Conservation (phyloP, 345 rosid species). For the Odontarrhena argentea region DNA sequence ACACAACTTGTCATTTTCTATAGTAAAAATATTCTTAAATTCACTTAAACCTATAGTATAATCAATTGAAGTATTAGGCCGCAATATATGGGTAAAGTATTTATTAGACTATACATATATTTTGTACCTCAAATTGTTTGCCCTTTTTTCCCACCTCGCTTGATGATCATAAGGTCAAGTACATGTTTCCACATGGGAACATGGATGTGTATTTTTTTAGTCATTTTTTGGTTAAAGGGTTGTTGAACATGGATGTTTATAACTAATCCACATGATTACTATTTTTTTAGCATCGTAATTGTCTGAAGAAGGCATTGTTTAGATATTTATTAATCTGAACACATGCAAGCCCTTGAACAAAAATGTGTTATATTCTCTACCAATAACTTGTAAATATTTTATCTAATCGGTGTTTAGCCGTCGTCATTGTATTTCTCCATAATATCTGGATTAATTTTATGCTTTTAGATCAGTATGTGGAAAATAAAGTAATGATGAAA, state of each 20-base stretch:
- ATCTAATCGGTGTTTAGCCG: slow-evolving; percentile 6
- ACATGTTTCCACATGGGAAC: slow-evolving; percentile 38
- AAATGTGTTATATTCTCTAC: not conserved
- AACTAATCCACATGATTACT: slow-evolving; percentile 24
- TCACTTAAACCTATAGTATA: not conserved
- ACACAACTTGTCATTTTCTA: not conserved
- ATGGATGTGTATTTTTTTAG: slow-evolving; percentile 8
- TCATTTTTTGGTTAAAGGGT: too few relatives aligned
- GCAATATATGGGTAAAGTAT: not conserved
- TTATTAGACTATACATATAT: not conserved
- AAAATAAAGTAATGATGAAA: too few relatives aligned
- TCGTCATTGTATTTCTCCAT: slow-evolving; percentile 8
- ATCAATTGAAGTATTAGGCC: not conserved
- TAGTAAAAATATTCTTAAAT: not conserved
- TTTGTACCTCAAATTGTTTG: not conserved
- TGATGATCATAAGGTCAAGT: slow-evolving; percentile 23
- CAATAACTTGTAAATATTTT: slow-evolving; percentile 12
- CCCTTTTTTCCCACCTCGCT: not conserved
- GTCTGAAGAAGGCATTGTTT: slow-evolving; percentile 1
- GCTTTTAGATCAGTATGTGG: too few relatives aligned
- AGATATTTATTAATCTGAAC: not conserved
- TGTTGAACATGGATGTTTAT: slow-evolving; percentile 24
- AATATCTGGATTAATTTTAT: not conserved
- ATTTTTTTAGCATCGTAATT: not conserved
- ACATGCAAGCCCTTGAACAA: slow-evolving; percentile 15